Base-by-base conservation (phyloP, 306 rosid species). In the Cicer cuneatum region DNA sequence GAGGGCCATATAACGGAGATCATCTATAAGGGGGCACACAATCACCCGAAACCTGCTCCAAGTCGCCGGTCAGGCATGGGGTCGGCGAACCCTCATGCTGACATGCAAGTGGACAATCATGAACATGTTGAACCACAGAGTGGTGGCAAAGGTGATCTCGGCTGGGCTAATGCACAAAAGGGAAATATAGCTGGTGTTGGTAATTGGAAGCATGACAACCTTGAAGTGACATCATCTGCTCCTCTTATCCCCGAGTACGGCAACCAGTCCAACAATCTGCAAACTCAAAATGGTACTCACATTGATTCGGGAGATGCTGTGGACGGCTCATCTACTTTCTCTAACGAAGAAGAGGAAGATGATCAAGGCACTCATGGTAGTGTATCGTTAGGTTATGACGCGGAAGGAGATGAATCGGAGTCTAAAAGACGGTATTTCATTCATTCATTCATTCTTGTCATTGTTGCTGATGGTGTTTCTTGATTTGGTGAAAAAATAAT, bases 1-100 rank as follows among this genome's bases (percentile, higher is more conserved):
- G 97, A 93, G 83, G 97, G 97, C 80, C 98, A 91, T 69, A 86
- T 91, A 83, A 89, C 97, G 2, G 97, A 93, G 88, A 93, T 93
- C 57, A 93, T 91, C 83, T 93, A 93, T 72, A 93, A 93, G 82
- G 98, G 97, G 65, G 69, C 88, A n/a, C 98, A 93, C 85, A 87
- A 86, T 83, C 98, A 93, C 54, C 79, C 87, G 5, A 90, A 90
- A 79, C 93, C 98, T 77, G 87, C 96, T 68, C 88, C 89, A 39
- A 89, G 64, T 79, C 92, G 97, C 21, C 89, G 96, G 70, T 87
- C 90, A 29, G 91, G 83, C 4, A 69, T 85, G 21, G 98, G 90
- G 47, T 84, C 96, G 15, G 76, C 76, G 4, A 87, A 84, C 77
- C 81, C 80, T 54, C 89, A 67, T 6, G 13, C 75, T 57, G 95